Evolutionary conservation across 179 eudicot species (phyloP).

Genomic region (Drosera spatulata): DNA sequence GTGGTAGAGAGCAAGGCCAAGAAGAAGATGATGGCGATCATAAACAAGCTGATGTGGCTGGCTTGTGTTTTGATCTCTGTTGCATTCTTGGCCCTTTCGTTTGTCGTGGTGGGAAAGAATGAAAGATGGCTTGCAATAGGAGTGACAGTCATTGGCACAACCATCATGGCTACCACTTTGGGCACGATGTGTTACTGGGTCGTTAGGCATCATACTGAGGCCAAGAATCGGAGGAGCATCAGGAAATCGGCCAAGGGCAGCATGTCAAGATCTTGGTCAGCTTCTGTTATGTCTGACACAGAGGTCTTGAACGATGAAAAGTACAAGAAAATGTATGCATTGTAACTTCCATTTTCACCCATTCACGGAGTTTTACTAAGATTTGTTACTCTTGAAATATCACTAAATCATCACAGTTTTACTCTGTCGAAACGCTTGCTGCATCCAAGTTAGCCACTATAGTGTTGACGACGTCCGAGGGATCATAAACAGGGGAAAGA

Average conservation of each 20-base stretch:
- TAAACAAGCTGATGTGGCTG: conserved; percentile 96
- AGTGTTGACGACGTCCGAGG: no score
- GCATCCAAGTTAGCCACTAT: no score
- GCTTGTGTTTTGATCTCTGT: conserved; percentile 80
- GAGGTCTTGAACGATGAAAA: conserved; percentile 45
- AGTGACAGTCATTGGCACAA: conserved; percentile 64
- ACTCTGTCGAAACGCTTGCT: no score
- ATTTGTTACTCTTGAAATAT: no score
- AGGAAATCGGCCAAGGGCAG: conserved; percentile 40
- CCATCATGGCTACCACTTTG: conserved; percentile 66
- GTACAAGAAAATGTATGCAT: conserved; percentile 76
- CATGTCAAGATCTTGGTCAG: conserved; percentile 36
- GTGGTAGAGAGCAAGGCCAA: conserved; percentile 92
- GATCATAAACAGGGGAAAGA: no score
- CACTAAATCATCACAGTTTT: no score
- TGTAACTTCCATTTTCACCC: neutral
- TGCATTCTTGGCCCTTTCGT: conserved; percentile 73
- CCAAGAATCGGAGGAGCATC: conserved; percentile 37
- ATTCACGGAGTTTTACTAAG: no score
- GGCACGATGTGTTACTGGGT: conserved; percentile 97
- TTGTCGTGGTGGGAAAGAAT: conserved; percentile 63
- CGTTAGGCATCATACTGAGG: conserved; percentile 64
- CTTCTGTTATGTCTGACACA: conserved; percentile 42
- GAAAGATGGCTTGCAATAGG: conserved; percentile 74
- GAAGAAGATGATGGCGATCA: conserved; percentile 94